phyloP scores from a whole-genome alignment of 306 rosid genomes.

The Castanea mollissima region DNA sequence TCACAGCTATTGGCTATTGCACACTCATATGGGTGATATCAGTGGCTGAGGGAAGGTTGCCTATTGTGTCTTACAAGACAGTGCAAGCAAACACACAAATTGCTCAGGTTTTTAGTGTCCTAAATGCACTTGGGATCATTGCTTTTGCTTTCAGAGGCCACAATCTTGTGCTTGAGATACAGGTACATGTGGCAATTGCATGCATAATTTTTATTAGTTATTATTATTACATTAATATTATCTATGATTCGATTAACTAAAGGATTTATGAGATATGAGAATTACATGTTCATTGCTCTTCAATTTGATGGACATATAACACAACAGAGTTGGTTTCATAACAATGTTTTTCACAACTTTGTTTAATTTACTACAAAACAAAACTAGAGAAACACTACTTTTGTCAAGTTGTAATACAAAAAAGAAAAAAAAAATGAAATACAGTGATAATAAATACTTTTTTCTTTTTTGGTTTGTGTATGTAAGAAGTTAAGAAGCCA shows the following conservation, averaged over 20 bases:
- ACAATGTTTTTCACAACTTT: no score
- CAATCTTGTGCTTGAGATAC: conserved; percentile 56
- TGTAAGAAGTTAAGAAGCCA: not conserved
- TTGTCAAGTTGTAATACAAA: no score
- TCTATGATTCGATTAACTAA: no score
- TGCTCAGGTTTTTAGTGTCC: conserved; percentile 28
- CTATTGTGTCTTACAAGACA: conserved; percentile 37
- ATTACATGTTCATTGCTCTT: no score
- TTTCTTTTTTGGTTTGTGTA: not conserved
- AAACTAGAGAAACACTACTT: no score
- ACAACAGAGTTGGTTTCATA: no score
- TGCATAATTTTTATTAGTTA: no score
- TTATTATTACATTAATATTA: no score
- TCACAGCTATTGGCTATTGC: conserved; percentile 44
- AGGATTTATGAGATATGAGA: no score
- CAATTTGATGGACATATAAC: no score
- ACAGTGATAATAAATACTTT: not conserved
- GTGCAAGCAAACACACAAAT: not conserved
- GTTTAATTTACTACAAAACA: no score
- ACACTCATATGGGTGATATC: conserved; percentile 45
- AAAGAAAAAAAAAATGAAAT: no score
- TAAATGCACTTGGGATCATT: conserved; percentile 50
- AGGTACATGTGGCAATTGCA: conserved; percentile 22
- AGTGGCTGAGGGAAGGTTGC: conserved; percentile 35
- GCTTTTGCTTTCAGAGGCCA: conserved; percentile 65